Conservation (phyloP, 2,329 filamentous ascomycete genomes). For the Thelonectria olida region DNA sequence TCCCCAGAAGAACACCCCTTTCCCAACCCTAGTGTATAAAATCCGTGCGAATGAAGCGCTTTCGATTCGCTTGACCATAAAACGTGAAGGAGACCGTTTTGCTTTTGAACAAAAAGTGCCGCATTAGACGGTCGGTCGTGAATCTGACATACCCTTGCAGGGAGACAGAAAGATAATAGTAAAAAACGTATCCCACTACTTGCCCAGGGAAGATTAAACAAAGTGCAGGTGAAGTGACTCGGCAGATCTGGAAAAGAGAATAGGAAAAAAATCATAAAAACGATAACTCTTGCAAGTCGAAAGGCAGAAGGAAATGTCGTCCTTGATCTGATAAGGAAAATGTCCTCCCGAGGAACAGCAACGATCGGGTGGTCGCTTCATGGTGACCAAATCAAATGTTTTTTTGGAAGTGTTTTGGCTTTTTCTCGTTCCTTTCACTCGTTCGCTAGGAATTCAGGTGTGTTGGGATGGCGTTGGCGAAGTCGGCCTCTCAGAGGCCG, state of each 20-base stretch:
- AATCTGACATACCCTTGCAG: slow-evolving; percentile 6
- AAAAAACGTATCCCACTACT: slow-evolving; percentile 28
- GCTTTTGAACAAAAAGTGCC: background rate
- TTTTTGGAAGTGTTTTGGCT: slow-evolving; percentile 26
- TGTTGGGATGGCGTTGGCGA: slow-evolving; percentile 9
- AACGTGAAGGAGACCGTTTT: slow-evolving; percentile 37
- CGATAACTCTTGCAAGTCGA: slow-evolving; percentile 30
- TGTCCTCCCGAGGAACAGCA: background rate
- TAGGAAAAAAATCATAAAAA: slow-evolving; percentile 26
- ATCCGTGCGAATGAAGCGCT: slow-evolving; percentile 40
- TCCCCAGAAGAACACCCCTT: slow-evolving; percentile 19
- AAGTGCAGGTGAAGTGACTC: slow-evolving; percentile 4
- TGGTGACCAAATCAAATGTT: slow-evolving; percentile 18
- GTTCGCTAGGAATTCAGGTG: slow-evolving; percentile 28
- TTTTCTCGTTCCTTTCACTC: slow-evolving; percentile 27
- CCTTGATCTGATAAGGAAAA: background rate
- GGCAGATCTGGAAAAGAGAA: slow-evolving; percentile 26
- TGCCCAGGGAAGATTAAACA: slow-evolving; percentile 21
- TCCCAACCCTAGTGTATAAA: slow-evolving; percentile 36
- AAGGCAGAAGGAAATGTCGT: slow-evolving; percentile 30
- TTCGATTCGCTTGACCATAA: slow-evolving; percentile 40
- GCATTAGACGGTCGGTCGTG: slow-evolving; percentile 10
- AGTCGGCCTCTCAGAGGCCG: slow-evolving; percentile 11
- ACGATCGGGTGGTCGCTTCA: slow-evolving; percentile 3
- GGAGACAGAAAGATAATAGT: slow-evolving; percentile 11